Evolutionary conservation across 176 grass and related monocot genomes (phyloP), one percentile per base, ranked within the genome.

Genomic region (Miscanthus lutarioriparius): DNA sequence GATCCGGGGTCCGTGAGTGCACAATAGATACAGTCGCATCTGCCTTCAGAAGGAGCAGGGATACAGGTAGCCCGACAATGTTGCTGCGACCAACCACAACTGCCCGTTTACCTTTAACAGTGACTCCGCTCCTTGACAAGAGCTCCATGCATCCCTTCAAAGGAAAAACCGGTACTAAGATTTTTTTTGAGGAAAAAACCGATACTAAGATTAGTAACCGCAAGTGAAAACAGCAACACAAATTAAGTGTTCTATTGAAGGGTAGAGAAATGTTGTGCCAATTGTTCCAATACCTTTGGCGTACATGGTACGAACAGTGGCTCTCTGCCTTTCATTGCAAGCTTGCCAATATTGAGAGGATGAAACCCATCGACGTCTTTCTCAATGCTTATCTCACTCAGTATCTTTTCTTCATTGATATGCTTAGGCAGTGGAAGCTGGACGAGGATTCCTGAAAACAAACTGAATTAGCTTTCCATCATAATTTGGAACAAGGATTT

Each of bases 301-400:
- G 92, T 98, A 48, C 96, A 98, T 38, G 96, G 96, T 65, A 90
- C 25, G 47, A 93, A 98, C 27, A 98, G 80, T 23, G 96, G 96
- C 15, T 98, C 81, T 86, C 96, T 91, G 15, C 93, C 96, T 92
- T 98, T 94, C 96, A 98, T 98, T 80, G 93, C 96, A 17, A 98
- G 96, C 63, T 95, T 95, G 47, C 96, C 96, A 76, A 95, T 95
- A 87, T 98, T 98, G 70, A 98, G 78, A 70, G 96, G 96, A 90
- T 98, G 96, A 83, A 98, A 98, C 28, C 96, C 96, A 82, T 98
- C 96, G 0, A 98, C 96, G 81, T 98, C 96, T 89, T 98, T 98
- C 45, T 96, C 89, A 36, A 98, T 91, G 79, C 78, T 88, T 5
- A 98, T 94, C 72, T 96, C 91, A 6, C 54, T 91, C 68, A 98